These are phyloP conservation scores for Albifimbria verrucaria DNA, from an alignment of 2,329 filamentous ascomycete genomes.

Conservation along the genomic window DNA sequence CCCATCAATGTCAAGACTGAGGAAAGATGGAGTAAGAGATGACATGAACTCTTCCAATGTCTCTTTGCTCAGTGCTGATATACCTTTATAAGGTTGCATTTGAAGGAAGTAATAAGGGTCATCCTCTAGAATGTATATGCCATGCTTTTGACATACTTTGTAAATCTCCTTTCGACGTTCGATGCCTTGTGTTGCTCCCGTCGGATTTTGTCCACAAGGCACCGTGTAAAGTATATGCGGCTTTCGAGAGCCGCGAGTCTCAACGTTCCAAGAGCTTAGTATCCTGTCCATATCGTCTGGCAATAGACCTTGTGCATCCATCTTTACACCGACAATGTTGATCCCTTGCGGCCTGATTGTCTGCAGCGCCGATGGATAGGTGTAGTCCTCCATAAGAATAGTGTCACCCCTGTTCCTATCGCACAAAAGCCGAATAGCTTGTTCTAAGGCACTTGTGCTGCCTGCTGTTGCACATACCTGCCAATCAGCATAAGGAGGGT, in stretches of 20 bases:
- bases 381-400: constrained; percentile 64
- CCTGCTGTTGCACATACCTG: constrained; percentile 64
- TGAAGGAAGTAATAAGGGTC: constrained; percentile 89
- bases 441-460: constrained; percentile 64
- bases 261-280: constrained; percentile 61
- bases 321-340: constrained; percentile 55
- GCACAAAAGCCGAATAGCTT: constrained; percentile 61
- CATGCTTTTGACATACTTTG: constrained; percentile 69
- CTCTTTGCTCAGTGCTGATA: too few species aligned
- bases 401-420: constrained; percentile 51
- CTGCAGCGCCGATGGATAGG: constrained; percentile 49
- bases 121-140: constrained; percentile 78
- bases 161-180: constrained; percentile 67
- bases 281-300: constrained; percentile 52
- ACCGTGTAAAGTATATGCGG: constrained; percentile 69
- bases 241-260: constrained; percentile 50
- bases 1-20: constrained; percentile 74
- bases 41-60: constrained; percentile 63
- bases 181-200: constrained; percentile 61
- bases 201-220: constrained; percentile 72
- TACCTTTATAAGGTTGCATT: constrained; percentile 42
- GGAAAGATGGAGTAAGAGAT: constrained; percentile 52
- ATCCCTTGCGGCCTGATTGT: constrained; percentile 62
- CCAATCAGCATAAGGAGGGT: constrained; percentile 71
- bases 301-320: constrained; percentile 58